These are phyloP conservation scores for Globisporangium emineosum DNA, from an alignment of 352 stramenopile genomes.

Conservation along the genomic window DNA sequence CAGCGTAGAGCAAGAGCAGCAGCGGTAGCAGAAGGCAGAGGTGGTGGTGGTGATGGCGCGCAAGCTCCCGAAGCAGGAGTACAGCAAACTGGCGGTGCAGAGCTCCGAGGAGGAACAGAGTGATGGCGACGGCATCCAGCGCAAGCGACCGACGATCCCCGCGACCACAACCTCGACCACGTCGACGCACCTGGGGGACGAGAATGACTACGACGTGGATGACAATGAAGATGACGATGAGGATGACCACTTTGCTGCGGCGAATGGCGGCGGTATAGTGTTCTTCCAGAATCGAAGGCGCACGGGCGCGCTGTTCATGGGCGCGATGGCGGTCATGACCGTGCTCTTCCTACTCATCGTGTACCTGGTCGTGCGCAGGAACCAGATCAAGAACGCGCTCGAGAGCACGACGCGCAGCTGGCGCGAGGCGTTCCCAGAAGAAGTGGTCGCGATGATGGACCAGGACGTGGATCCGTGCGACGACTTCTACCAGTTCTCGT, in stretches of 20 bases:
- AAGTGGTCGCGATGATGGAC: slow-evolving; percentile 27
- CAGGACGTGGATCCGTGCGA: slow-evolving; percentile 24
- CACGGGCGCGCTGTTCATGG: slow-evolving; percentile 22
- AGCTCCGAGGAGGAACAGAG: slow-evolving; percentile 7
- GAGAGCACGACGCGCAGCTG: slow-evolving; percentile 29
- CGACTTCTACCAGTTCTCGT: slow-evolving; percentile 36
- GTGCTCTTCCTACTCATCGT: slow-evolving; percentile 43
- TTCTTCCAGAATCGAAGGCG: slow-evolving; percentile 20
- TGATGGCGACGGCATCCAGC: neutral
- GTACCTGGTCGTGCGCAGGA: slow-evolving; percentile 34
- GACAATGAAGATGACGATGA: slow-evolving; percentile 11
- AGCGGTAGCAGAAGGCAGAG: neutral
- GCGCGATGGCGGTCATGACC: slow-evolving; percentile 26
- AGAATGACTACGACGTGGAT: neutral
- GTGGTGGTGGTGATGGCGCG: slow-evolving; percentile 11
- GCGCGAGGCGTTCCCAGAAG: slow-evolving; percentile 16
- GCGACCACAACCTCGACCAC: neutral
- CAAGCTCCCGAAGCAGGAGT: slow-evolving; percentile 22
- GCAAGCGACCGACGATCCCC: neutral
- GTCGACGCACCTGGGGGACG: neutral
- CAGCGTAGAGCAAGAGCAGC: neutral
- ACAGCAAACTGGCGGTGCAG: slow-evolving; percentile 19
- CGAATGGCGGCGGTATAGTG: neutral
- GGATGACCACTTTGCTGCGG: slow-evolving; percentile 10
- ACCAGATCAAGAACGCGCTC: slow-evolving; percentile 29